Conservation (phyloP, 1,284 basidiomycete species). For the Puccinia triticina region DNA sequence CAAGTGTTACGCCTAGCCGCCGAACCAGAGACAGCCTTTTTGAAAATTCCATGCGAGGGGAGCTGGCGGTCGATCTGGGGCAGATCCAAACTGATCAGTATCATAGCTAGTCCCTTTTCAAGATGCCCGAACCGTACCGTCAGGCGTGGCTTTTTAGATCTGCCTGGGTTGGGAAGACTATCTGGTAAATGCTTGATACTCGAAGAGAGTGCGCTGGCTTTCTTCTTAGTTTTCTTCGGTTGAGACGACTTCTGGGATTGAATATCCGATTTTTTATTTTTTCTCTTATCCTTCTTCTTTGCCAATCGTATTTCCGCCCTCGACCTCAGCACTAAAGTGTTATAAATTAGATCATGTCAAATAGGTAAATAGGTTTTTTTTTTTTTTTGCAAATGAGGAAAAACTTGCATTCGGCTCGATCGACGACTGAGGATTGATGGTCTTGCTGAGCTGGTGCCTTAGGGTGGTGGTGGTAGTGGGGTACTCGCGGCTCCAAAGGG, state of each 20-base stretch:
- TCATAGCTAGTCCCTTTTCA: background rate
- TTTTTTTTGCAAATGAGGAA: background rate
- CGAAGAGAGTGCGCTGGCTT: background rate
- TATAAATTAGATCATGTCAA: background rate
- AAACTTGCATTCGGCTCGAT: background rate
- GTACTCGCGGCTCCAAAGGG: background rate
- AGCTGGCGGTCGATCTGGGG: conserved; percentile 1
- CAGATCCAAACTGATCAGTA: background rate
- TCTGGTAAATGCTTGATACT: conserved; percentile 4
- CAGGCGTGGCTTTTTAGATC: background rate
- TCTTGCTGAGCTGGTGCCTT: background rate
- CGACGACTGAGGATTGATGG: background rate
- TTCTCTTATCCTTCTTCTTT: background rate
- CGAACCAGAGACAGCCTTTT: conserved; percentile 9
- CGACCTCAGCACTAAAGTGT: background rate
- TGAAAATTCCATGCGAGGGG: background rate
- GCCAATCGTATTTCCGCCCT: background rate
- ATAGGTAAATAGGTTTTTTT: no score
- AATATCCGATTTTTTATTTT: background rate
- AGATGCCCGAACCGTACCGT: background rate
- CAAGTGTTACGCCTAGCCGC: background rate
- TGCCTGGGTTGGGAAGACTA: background rate
- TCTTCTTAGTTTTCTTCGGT: background rate
- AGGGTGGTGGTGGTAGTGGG: background rate
- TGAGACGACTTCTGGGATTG: background rate